Evolutionary conservation across 2,329 filamentous ascomycete species (phyloP).

Genomic region (Arthrocladium fulminans): DNA sequence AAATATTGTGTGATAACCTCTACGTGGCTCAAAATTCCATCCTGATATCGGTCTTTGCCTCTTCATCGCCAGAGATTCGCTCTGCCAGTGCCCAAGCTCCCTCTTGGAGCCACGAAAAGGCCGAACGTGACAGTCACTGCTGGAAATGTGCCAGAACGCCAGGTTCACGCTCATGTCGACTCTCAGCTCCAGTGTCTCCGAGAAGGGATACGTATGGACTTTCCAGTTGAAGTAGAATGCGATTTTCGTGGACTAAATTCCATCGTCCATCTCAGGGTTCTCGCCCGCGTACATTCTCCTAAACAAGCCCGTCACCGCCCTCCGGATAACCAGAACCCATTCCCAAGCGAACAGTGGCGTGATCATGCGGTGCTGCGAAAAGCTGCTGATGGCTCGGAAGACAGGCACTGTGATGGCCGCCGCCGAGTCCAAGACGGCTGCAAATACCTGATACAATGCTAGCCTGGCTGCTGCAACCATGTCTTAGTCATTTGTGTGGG

Average conservation of each 20-base stretch:
- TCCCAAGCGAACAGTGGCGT: slow-evolving; percentile 55
- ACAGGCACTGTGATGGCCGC: slow-evolving; percentile 56
- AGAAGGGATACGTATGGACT: not conserved
- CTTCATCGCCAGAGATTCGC: not conserved
- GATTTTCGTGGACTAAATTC: slow-evolving; percentile 69
- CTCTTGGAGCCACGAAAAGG: slow-evolving; percentile 1
- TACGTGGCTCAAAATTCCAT: slow-evolving; percentile 1
- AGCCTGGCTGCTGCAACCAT: not conserved
- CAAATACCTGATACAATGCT: slow-evolving; percentile 50
- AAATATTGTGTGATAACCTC: not conserved
- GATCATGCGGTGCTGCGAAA: slow-evolving; percentile 27
- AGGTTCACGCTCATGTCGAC: slow-evolving; percentile 45
- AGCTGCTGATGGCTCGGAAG: slow-evolving; percentile 56
- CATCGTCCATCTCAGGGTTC: slow-evolving; percentile 53
- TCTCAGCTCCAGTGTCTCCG: not conserved
- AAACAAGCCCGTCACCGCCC: slow-evolving; percentile 77
- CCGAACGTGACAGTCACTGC: slow-evolving; percentile 30
- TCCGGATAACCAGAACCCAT: slow-evolving; percentile 63
- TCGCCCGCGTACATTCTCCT: slow-evolving; percentile 69
- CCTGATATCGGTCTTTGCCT: not conserved
- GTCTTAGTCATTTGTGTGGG: not conserved
- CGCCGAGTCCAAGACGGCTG: slow-evolving; percentile 59
- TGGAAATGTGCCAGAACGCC: slow-evolving; percentile 64
- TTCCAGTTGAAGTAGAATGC: slow-evolving; percentile 72
- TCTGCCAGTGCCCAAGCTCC: not conserved